A percentile compares a stretch with the other conserved stretches of the same genome.
phyloP scores from a whole-genome alignment of 1,284 basidiomycete genomes.

The Malassezia arunalokei region DNA sequence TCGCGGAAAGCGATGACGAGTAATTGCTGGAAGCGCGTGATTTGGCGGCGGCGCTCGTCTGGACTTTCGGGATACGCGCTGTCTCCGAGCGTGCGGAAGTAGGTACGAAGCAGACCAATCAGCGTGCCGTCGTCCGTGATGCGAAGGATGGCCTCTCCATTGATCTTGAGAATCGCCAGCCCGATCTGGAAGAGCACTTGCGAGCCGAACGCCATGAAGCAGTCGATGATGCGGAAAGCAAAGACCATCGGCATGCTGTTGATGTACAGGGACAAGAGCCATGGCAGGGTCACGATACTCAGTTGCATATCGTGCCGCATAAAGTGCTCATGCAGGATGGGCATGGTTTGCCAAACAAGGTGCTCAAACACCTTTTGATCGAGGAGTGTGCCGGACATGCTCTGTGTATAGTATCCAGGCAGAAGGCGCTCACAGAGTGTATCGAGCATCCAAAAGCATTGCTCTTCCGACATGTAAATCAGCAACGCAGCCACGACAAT shows the following conservation, averaged over 20 bases:
- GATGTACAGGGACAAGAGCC: conserved; percentile 83
- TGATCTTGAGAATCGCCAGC: conserved; percentile 90
- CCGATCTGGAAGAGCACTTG: conserved; percentile 96
- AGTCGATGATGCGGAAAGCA: conserved; percentile 95
- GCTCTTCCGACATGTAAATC: conserved; percentile 98
- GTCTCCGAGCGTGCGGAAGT: conserved; percentile 83
- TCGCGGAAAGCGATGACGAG: conserved; percentile 55
- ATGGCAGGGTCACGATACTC: conserved; percentile 89
- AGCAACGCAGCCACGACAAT: conserved; percentile 76
- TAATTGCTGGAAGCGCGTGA: conserved; percentile 95
- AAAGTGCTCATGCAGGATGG: conserved; percentile 87
- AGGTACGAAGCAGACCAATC: conserved; percentile 58
- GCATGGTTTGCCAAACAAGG: conserved; percentile 64
- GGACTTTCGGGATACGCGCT: conserved; percentile 82
- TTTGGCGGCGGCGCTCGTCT: conserved; percentile 80
- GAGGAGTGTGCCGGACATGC: conserved; percentile 95
- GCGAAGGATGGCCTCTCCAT: conserved; percentile 82
- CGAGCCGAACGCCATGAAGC: conserved; percentile 97
- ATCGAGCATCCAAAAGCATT: conserved; percentile 93
- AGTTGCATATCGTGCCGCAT: conserved; percentile 82
- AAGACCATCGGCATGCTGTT: conserved; percentile 99
- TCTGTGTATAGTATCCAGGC: conserved; percentile 96
- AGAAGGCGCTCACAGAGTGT: conserved; percentile 86
- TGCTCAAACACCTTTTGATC: conserved; percentile 97
- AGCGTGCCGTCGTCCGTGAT: conserved; percentile 96